phyloP scores from a whole-genome alignment of 2,329 filamentous ascomycete species.

The Hypoxylon sp. region DNA sequence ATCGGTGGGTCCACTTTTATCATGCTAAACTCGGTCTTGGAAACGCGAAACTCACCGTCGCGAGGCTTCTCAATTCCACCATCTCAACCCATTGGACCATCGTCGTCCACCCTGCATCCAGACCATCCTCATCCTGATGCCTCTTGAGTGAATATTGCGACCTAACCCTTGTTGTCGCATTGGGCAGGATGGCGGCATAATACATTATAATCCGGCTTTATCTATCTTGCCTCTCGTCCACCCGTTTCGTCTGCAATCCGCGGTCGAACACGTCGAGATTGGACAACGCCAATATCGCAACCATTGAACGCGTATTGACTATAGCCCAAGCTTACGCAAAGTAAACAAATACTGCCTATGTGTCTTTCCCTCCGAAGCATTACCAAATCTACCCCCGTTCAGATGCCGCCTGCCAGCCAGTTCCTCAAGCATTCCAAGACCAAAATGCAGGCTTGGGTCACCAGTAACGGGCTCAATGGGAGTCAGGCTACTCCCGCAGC shows the following conservation, averaged over 20 bases:
- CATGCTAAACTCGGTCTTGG: slow-evolving; percentile 7
- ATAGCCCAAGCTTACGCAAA: slow-evolving; percentile 37
- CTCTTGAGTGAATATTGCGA: slow-evolving; percentile 48
- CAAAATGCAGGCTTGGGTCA: slow-evolving; percentile 57
- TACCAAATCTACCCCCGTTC: slow-evolving; percentile 40
- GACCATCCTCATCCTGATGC: slow-evolving; percentile 33
- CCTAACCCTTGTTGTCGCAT: slow-evolving; percentile 51
- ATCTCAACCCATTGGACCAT: slow-evolving; percentile 48
- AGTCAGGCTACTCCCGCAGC: slow-evolving; percentile 47
- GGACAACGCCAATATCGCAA: slow-evolving; percentile 34
- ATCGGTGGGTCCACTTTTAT: not conserved
- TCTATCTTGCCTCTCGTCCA: slow-evolving; percentile 49
- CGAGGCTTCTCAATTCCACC: slow-evolving; percentile 41
- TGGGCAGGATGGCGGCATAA: slow-evolving; percentile 52
- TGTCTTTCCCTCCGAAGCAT: slow-evolving; percentile 39
- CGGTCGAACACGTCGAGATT: slow-evolving; percentile 47
- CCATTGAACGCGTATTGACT: slow-evolving; percentile 38
- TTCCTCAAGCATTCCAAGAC: slow-evolving; percentile 54
- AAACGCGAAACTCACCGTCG: slow-evolving; percentile 35
- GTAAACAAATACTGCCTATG: slow-evolving; percentile 43
- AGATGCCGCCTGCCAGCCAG: slow-evolving; percentile 52
- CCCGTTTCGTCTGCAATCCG: slow-evolving; percentile 44
- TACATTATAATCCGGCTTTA: slow-evolving; percentile 50
- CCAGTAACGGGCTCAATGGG: slow-evolving; percentile 49
- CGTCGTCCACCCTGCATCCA: slow-evolving; percentile 38